Base-by-base conservation (phyloP, 2,329 filamentous ascomycete genomes). In the Nemania bipapillata region DNA sequence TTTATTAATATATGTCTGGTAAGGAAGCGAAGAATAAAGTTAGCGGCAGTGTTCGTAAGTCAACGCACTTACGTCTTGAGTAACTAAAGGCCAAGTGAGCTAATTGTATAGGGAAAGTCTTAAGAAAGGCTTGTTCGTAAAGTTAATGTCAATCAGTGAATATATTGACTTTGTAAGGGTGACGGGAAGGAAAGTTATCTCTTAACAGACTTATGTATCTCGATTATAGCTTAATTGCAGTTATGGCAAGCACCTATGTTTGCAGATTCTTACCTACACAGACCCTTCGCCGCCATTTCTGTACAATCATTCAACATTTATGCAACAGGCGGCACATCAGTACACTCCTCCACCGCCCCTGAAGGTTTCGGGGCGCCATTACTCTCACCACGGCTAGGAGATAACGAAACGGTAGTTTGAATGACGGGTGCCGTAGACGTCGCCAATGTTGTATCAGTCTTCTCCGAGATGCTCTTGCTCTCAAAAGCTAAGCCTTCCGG, bases 381-480 rank as follows among this genome's bases (percentile, higher is more conserved):
- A 20, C 35, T 47, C 8, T 11, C 32, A 26, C 45, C 53, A 20
- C 20, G 47, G 26, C 1, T 40, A 22, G 24, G 20, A 5, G 12
- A 9, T 3, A 35, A 26, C 24, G 28, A 35, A 22, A 37, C 20
- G 9, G 50, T 17, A 4, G 24, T 24, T 2, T 15, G 17, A n/a
- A n/a, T 24, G 1, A 4, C 15, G 2, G 26, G 15, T 28, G 3
- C 20, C 5, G 22, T 35, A n/a, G 61, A n/a, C 9, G 47, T 24
- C 9, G 54, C 32, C 37, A 55, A 20, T 28, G 64, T 61, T 9
- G 60, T 62, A n/a, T 62, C 65, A 7, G 56, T 70, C 30, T 32
- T 28, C 4, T 65, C 28, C 12, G 52, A 64, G 15, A n/a, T 42
- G 12, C n/a, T 26, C 22, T 69, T 64, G 8, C 15, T 32, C 56